Base-by-base conservation (phyloP, 2,329 filamentous ascomycete genomes). In the Aspergillus vadensis region DNA sequence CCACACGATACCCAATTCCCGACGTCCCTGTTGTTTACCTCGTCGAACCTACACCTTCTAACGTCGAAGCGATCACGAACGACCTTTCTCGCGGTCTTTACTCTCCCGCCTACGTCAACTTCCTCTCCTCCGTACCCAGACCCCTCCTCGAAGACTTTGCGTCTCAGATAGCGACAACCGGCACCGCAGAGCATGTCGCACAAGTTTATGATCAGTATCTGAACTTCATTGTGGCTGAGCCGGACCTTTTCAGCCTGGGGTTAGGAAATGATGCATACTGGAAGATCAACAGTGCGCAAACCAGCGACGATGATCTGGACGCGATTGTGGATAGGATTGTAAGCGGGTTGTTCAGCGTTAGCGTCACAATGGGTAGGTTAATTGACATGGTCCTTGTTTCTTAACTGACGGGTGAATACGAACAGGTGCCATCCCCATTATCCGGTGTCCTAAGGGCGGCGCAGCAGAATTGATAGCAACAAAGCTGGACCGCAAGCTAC, bases 21-120 rank as follows among this genome's bases (percentile, higher is more conserved):
- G 95, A 99, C 76, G 95, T 98, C 9, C 94, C 95, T 4, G 95
- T 95, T 63, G 88, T 99, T 63, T 99, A 99, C 74, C 85, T 99
- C n/a, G 84, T 99, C 70, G 94, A 99, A 71, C 95, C 95, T 15
- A 96, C 87, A 10, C 75, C 86, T 9, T 82, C 87, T 62, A 98
- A 98, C 74, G 83, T 97, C 52, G 84, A 93, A 72, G 82, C 85
- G 49, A 94, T 99, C 62, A 95, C 92, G 12, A 86, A 82, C 66
- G 96, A 99, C 74, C 86, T 99, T 14, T 86, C 93, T 63, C 91
- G 89, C 65, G 91, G 89, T 51, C 85, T 99, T 27, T 99, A 99
- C 78, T 89, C 91, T 25, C 93, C 94, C 0, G 94, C 94, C 63
- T 96, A 98, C 74, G 87, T 99, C 79, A 99, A 99, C 81, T 97